phyloP scores from a whole-genome alignment of 306 rosid genomes.

The Boehmeria nivea region DNA sequence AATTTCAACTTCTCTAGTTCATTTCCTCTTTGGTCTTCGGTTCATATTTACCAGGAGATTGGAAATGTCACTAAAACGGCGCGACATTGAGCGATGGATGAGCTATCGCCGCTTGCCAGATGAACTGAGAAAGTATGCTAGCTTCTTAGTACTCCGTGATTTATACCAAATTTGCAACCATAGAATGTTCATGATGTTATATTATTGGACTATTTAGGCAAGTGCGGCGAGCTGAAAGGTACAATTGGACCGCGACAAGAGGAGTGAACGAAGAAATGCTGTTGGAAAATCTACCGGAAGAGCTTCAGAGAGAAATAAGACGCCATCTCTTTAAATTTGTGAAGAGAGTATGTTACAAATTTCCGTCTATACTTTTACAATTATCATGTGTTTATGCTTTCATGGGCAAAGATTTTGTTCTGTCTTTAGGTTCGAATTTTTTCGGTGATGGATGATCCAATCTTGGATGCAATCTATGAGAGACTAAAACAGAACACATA shows the following conservation, averaged over 20 bases:
- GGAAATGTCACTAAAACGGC: slow-evolving; percentile 68
- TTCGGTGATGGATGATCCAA: slow-evolving; percentile 60
- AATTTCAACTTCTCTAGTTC: not conserved
- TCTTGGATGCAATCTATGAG: slow-evolving; percentile 66
- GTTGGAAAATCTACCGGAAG: slow-evolving; percentile 67
- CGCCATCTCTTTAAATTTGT: slow-evolving; percentile 60
- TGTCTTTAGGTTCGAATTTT: slow-evolving; percentile 58
- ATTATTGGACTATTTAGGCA: slow-evolving; percentile 36
- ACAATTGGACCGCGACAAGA: slow-evolving; percentile 74
- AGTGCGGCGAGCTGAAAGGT: slow-evolving; percentile 67
- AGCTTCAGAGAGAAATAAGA: slow-evolving; percentile 67
- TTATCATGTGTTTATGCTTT: not conserved
- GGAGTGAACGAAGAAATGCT: slow-evolving; percentile 81
- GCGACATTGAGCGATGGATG: slow-evolving; percentile 90
- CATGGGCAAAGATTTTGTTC: not conserved
- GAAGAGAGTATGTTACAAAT: too few species aligned
- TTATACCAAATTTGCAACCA: not conserved
- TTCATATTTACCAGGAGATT: slow-evolving; percentile 35
- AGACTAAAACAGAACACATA: slow-evolving; percentile 65
- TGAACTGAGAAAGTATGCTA: slow-evolving; percentile 43
- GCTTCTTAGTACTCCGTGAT: not conserved
- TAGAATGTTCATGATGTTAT: not conserved
- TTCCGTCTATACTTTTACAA: not conserved
- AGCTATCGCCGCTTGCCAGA: slow-evolving; percentile 66
- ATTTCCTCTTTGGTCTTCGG: too few species aligned